These are phyloP conservation scores for Podospora pseudocomata DNA, from an alignment of 495 filamentous ascomycete species.

Conservation along the genomic window DNA sequence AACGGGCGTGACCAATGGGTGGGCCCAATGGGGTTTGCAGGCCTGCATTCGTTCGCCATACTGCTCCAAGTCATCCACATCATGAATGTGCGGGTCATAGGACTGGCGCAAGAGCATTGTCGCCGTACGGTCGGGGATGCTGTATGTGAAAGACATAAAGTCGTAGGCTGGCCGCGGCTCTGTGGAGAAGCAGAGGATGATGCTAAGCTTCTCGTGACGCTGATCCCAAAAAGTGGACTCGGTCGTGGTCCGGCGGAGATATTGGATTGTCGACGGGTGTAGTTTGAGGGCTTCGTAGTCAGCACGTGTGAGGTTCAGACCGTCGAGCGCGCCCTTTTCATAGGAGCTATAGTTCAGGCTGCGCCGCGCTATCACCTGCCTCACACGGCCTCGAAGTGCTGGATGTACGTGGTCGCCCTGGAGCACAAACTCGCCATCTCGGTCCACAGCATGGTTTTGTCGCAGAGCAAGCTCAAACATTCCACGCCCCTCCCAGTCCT, in stretches of 20 bases:
- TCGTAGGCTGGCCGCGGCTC: conserved; percentile 35
- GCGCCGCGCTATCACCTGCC: conserved; percentile 23
- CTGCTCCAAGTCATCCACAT: conserved; percentile 32
- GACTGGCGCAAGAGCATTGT: conserved; percentile 34
- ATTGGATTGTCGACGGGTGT: conserved; percentile 31
- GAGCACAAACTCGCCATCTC: conserved; percentile 31
- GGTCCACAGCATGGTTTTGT: conserved; percentile 28
- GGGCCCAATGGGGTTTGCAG: conserved; percentile 32
- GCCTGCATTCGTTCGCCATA: conserved; percentile 35
- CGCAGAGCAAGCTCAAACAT: conserved; percentile 30
- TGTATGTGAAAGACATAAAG: conserved; percentile 37
- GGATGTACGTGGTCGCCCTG: conserved; percentile 19
- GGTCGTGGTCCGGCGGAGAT: conserved; percentile 28
- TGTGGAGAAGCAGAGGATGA: conserved; percentile 35
- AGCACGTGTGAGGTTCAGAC: conserved; percentile 27
- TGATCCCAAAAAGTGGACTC: conserved; percentile 36
- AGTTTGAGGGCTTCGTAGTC: conserved; percentile 32
- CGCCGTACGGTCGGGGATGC: conserved; percentile 24
- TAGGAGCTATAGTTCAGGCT: background rate
- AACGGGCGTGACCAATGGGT: conserved; percentile 32
- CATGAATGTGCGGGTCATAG: conserved; percentile 32
- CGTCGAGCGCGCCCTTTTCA: conserved; percentile 32
- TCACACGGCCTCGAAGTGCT: conserved; percentile 28
- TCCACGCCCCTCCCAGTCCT: conserved; percentile 24
- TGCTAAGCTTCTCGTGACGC: conserved; percentile 21